These are phyloP conservation scores for Elaeis oleifera DNA, from an alignment of 202 grass and related monocot genomes.

Conservation along the genomic window DNA sequence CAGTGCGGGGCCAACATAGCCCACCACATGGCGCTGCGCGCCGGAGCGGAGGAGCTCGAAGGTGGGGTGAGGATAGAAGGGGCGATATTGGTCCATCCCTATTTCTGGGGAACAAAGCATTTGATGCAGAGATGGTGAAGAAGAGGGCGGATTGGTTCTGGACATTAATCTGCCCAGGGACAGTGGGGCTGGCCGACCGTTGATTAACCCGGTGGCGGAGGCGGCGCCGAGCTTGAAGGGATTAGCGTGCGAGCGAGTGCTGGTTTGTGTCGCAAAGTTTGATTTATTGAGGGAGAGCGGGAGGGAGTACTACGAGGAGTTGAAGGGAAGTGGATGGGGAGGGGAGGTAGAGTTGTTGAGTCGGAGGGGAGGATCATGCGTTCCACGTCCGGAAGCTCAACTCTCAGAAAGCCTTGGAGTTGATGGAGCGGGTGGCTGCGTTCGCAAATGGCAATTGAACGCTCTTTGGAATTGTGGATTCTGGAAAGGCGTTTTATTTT, in stretches of 20 bases:
- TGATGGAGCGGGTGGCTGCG: constrained; percentile 28
- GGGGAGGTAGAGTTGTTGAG: constrained; percentile 34
- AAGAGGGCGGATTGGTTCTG: constrained; percentile 26
- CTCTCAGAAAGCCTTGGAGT: constrained; percentile 31
- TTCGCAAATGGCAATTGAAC: constrained; percentile 13
- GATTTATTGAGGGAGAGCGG: constrained; percentile 43
- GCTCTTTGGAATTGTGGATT: too few species aligned
- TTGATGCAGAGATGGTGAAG: constrained; percentile 16
- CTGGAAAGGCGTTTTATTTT: too few species aligned
- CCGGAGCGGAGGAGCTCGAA: too few species aligned
- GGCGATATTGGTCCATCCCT: not conserved
- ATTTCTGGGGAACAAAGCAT: not conserved
- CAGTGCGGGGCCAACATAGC: not conserved
- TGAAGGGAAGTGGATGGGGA: constrained; percentile 19
- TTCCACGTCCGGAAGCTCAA: constrained; percentile 39
- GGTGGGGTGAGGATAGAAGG: not conserved
- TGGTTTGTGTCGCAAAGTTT: constrained; percentile 43
- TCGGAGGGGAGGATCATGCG: constrained; percentile 40
- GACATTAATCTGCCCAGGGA: constrained; percentile 41
- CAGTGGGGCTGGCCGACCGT: constrained; percentile 35
- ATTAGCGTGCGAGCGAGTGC: constrained; percentile 33
- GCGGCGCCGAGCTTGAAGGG: constrained; percentile 14
- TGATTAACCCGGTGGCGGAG: constrained; percentile 33
- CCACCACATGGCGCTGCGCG: not conserved
- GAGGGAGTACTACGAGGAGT: constrained; percentile 32